These are phyloP conservation scores for Volutella citrinella DNA, from an alignment of 2,329 filamentous ascomycete genomes.

Conservation along the genomic window DNA sequence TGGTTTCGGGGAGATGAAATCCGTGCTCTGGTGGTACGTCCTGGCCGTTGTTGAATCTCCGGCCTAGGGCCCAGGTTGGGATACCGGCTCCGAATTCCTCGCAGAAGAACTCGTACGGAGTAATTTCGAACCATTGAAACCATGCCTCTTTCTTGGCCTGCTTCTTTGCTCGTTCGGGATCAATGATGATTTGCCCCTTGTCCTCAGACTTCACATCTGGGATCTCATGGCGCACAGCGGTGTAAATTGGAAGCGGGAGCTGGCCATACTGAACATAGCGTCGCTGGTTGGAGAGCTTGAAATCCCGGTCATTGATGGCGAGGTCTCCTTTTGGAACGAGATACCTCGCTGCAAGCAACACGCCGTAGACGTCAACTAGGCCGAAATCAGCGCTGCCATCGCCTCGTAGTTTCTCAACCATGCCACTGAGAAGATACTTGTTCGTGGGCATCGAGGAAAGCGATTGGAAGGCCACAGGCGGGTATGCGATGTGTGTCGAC, in stretches of 20 bases:
- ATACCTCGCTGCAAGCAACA: constrained; percentile 78
- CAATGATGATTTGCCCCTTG: constrained; percentile 17
- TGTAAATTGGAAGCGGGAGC: constrained; percentile 90
- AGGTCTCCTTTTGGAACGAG: constrained; percentile 78
- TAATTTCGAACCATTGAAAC: constrained; percentile 98
- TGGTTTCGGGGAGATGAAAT: constrained; percentile 75
- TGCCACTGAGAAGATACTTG: constrained; percentile 81
- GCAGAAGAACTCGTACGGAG: constrained; percentile 92
- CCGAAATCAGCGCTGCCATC: constrained; percentile 71
- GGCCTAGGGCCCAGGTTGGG: constrained; percentile 88
- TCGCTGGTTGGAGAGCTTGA: constrained; percentile 88
- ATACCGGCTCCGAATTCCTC: constrained; percentile 91
- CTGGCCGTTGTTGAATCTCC: constrained; percentile 71
- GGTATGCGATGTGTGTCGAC: constrained; percentile 87
- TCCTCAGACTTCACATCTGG: constrained; percentile 53
- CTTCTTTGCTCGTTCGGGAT: constrained; percentile 49
- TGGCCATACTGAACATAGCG: constrained; percentile 73
- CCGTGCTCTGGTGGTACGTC: constrained; percentile 55
- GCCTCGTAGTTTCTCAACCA: constrained; percentile 89
- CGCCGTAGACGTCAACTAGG: constrained; percentile 88
- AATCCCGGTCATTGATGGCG: constrained; percentile 70
- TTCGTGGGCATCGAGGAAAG: constrained; percentile 89
- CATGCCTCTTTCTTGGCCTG: constrained; percentile 67
- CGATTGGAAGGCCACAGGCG: constrained; percentile 75
- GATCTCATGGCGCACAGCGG: constrained; percentile 92